These are phyloP conservation scores for Gynochthodes officinalis DNA, from an alignment of 257 asterid species.

Conservation along the genomic window DNA sequence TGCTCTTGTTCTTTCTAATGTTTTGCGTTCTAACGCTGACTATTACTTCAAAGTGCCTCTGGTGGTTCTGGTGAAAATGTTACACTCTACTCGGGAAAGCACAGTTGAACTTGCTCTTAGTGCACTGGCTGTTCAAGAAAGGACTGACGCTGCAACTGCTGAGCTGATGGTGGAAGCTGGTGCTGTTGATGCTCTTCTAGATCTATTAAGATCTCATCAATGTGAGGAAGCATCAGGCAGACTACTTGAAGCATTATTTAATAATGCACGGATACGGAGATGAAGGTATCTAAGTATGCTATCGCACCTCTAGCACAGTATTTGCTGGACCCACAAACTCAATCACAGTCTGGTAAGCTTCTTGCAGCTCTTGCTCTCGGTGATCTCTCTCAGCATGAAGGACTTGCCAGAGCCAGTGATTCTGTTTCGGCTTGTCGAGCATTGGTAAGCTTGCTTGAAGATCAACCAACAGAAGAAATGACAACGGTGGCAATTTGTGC, in stretches of 20 bases:
- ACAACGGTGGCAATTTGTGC: slow-evolving; percentile 76
- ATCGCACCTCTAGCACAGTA: slow-evolving; percentile 86
- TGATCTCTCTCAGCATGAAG: slow-evolving; percentile 86
- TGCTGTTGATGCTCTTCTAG: slow-evolving; percentile 72
- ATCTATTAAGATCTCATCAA: slow-evolving; percentile 75
- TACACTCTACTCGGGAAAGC: slow-evolving; percentile 46
- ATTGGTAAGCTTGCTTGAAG: slow-evolving; percentile 55
- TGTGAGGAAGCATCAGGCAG: slow-evolving; percentile 71
- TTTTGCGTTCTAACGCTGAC: slow-evolving; percentile 49
- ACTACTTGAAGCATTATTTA: slow-evolving; percentile 69
- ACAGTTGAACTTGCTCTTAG: slow-evolving; percentile 56
- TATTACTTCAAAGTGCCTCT: slow-evolving; percentile 58
- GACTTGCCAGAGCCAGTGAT: slow-evolving; percentile 73
- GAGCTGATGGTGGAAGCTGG: slow-evolving; percentile 78
- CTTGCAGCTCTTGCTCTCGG: slow-evolving; percentile 86
- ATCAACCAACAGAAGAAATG: slow-evolving; percentile 78
- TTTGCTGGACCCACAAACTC: slow-evolving; percentile 83
- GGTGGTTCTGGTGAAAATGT: slow-evolving; percentile 71
- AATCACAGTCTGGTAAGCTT: slow-evolving; percentile 61
- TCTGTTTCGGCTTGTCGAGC: slow-evolving; percentile 83
- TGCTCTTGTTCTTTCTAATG: slow-evolving; percentile 64
- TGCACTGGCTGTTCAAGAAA: slow-evolving; percentile 70
- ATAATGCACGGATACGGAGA: slow-evolving; percentile 60
- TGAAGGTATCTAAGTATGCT: slow-evolving; percentile 74
- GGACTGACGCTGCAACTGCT: slow-evolving; percentile 55